These are phyloP conservation scores for Beauveria australis DNA, from an alignment of 2,329 filamentous ascomycete species.

Conservation along the genomic window DNA sequence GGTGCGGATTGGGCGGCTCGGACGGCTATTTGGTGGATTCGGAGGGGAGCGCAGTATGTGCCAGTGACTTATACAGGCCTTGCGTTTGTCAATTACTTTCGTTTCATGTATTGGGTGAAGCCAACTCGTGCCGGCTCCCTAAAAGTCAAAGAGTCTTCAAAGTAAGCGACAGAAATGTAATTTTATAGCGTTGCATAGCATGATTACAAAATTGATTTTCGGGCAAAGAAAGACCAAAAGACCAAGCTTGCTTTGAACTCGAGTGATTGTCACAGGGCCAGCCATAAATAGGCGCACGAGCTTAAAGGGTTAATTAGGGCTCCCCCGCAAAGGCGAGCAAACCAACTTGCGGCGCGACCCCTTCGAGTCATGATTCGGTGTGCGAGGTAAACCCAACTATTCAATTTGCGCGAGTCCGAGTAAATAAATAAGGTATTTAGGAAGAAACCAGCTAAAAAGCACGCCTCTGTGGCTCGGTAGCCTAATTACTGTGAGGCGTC, in stretches of 20 bases:
- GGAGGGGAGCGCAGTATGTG: constrained; percentile 14
- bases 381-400: background rate
- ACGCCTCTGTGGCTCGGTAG: background rate
- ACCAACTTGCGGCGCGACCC: background rate
- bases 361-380: background rate
- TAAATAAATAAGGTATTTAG: too few relatives aligned
- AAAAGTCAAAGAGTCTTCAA: background rate
- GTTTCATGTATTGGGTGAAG: constrained; percentile 12
- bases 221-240: too few relatives aligned
- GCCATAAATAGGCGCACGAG: background rate
- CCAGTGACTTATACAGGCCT: constrained; percentile 15
- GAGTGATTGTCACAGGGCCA: background rate
- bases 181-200: background rate
- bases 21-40: constrained; percentile 14
- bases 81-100: constrained; percentile 13
- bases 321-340: background rate
- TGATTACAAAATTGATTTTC: too few relatives aligned
- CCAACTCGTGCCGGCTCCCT: background rate
- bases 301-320: background rate
- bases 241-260: too few relatives aligned
- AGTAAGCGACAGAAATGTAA: background rate
- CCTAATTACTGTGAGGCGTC: background rate
- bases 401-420: background rate
- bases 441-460: background rate
- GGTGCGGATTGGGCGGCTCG: constrained; percentile 13